phyloP scores from a whole-genome alignment of 1,284 basidiomycete species.

The Testicularia cyperi region DNA sequence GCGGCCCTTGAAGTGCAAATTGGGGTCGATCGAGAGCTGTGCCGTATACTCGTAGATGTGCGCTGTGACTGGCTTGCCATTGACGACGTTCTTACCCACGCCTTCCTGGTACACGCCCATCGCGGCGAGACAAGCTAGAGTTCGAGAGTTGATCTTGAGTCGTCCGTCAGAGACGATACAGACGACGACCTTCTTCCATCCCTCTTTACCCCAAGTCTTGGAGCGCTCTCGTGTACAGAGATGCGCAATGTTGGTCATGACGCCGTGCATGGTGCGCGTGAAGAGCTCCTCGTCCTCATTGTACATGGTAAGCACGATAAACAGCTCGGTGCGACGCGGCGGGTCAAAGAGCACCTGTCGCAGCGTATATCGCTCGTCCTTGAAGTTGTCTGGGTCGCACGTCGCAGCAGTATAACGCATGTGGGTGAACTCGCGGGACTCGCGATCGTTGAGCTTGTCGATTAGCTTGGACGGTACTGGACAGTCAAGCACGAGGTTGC shows the following conservation, averaged over 20 bases:
- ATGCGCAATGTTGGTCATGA: slow-evolving; percentile 63
- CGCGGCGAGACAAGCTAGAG: slow-evolving; percentile 80
- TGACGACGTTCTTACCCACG: slow-evolving; percentile 86
- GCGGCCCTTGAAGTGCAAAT: slow-evolving; percentile 77
- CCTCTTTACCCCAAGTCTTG: slow-evolving; percentile 92
- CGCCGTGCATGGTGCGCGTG: slow-evolving; percentile 56
- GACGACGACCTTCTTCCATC: slow-evolving; percentile 80
- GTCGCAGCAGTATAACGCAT: slow-evolving; percentile 64
- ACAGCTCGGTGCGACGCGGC: slow-evolving; percentile 54
- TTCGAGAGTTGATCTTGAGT: slow-evolving; percentile 85
- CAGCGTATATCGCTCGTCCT: slow-evolving; percentile 63
- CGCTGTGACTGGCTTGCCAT: slow-evolving; percentile 79
- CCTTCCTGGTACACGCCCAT: slow-evolving; percentile 89
- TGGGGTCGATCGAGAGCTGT: slow-evolving; percentile 76
- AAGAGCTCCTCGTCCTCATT: slow-evolving; percentile 53
- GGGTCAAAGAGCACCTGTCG: slow-evolving; percentile 55
- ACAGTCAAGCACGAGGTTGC: slow-evolving; percentile 57
- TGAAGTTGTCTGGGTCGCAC: slow-evolving; percentile 78
- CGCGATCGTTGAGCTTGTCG: slow-evolving; percentile 72
- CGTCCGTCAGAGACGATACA: slow-evolving; percentile 88
- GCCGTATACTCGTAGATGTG: slow-evolving; percentile 77
- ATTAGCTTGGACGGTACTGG: slow-evolving; percentile 52
- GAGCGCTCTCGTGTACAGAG: slow-evolving; percentile 77
- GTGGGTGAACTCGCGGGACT: slow-evolving; percentile 78
- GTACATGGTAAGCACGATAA: slow-evolving; percentile 59